phyloP scores from a whole-genome alignment of 306 rosid species.

The Herpetospermum pedunculosum region DNA sequence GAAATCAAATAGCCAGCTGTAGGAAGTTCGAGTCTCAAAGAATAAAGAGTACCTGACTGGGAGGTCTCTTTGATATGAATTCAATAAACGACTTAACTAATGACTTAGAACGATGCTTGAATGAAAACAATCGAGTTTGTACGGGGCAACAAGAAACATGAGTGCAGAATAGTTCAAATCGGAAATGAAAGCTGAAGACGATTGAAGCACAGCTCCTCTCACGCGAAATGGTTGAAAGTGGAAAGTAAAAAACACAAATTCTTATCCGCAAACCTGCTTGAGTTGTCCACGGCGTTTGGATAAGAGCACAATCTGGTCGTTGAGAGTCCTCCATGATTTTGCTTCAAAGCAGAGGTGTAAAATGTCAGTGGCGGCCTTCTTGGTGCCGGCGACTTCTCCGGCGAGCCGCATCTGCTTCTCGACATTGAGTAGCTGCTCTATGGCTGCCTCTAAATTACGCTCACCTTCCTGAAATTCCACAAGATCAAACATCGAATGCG shows the following conservation, averaged over 20 bases:
- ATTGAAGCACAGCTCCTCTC: neutral
- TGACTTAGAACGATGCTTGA: neutral
- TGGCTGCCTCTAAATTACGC: constrained; percentile 40
- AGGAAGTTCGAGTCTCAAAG: neutral
- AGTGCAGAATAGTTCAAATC: neutral
- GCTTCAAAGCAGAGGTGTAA: constrained; percentile 76
- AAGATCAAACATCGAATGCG: constrained; percentile 3
- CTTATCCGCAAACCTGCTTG: constrained; percentile 47
- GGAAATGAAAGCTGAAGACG: neutral
- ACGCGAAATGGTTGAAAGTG: neutral
- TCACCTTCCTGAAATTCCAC: constrained; percentile 40
- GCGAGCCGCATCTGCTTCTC: constrained; percentile 82
- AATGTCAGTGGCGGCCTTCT: constrained; percentile 71
- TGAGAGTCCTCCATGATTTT: constrained; percentile 73
- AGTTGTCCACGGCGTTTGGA: constrained; percentile 97
- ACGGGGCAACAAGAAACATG: neutral
- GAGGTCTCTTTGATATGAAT: neutral
- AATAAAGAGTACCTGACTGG: neutral
- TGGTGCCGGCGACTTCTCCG: constrained; percentile 72
- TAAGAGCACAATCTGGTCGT: constrained; percentile 76
- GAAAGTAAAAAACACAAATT: neutral
- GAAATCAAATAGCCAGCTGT: neutral
- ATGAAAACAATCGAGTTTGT: neutral
- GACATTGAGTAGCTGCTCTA: constrained; percentile 67
- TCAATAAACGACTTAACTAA: neutral